Percentiles rank a stretch among this genome's conserved stretches.
Evolutionary conservation across 352 stramenopile genomes (phyloP).

Genomic region (Globisporangium cystogenes): DNA sequence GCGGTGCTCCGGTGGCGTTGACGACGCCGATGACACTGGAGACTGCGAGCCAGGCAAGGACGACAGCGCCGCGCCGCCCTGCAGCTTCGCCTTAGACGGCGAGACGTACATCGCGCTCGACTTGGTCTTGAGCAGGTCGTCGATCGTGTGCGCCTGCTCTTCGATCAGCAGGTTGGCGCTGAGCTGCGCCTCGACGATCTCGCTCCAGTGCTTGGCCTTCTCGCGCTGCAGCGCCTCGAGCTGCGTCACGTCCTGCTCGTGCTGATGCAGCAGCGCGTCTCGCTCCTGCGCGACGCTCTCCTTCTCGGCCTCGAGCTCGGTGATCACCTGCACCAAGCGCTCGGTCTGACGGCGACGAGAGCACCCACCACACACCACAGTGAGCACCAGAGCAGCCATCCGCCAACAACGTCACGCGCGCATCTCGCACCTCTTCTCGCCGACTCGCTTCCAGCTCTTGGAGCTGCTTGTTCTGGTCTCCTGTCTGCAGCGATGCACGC

Average conservation of each 20-base stretch:
- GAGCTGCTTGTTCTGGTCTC: conserved; percentile 60
- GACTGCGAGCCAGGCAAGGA: conserved; percentile 3
- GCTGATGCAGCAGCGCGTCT: conserved; percentile 29
- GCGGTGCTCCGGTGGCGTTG: not conserved
- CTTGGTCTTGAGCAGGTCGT: conserved; percentile 58
- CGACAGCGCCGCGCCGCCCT: not conserved
- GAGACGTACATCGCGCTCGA: conserved; percentile 25
- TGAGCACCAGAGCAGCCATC: not conserved
- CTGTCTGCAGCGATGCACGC: conserved; percentile 22
- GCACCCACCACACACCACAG: not conserved
- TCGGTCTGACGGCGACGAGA: conserved; percentile 17
- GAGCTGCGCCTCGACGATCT: conserved; percentile 63
- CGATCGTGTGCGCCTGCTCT: conserved; percentile 75
- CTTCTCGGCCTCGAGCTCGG: conserved; percentile 32
- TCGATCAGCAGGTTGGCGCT: conserved; percentile 75
- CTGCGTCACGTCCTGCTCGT: conserved; percentile 38
- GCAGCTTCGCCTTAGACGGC: conserved; percentile 20
- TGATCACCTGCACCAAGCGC: conserved; percentile 21
- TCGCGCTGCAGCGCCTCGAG: conserved; percentile 52
- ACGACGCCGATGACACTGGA: conserved; percentile 7
- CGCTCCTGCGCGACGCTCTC: conserved; percentile 30
- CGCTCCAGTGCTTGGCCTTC: conserved; percentile 64
- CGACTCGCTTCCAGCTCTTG: conserved; percentile 43
- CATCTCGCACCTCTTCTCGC: conserved; percentile 30
- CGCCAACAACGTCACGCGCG: not conserved